These are phyloP conservation scores for Phlyctochytrium arcticum DNA, from an alignment of 192 early-diverging fungal species.

Conservation along the genomic window DNA sequence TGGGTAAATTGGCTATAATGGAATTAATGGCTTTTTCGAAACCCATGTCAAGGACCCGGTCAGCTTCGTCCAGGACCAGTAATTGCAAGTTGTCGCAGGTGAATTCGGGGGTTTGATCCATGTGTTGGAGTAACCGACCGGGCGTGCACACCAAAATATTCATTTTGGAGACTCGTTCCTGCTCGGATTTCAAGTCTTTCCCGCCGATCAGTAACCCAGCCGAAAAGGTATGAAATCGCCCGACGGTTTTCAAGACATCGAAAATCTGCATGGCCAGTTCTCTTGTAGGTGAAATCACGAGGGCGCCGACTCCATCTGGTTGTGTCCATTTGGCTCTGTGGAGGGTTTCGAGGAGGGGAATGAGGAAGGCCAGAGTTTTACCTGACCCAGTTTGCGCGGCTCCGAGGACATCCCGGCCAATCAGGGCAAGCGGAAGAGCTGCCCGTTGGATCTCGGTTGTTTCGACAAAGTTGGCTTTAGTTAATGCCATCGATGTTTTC, in stretches of 20 bases:
- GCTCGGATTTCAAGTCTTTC: constrained; percentile 75
- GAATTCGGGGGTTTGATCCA: constrained; percentile 90
- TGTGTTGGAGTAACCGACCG: constrained; percentile 89
- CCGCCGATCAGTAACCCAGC: constrained; percentile 90
- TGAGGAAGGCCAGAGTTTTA: constrained; percentile 89
- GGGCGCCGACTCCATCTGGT: constrained; percentile 54
- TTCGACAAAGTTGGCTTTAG: constrained; percentile 78
- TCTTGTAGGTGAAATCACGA: constrained; percentile 77
- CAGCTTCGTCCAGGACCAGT: constrained; percentile 95
- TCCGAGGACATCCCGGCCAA: constrained; percentile 83
- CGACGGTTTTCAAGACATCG: constrained; percentile 59
- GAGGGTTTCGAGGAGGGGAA: constrained; percentile 88
- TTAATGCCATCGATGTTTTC: constrained; percentile 61
- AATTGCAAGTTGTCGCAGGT: constrained; percentile 75
- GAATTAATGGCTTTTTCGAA: constrained; percentile 88
- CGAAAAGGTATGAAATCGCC: constrained; percentile 70
- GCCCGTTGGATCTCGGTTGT: constrained; percentile 88
- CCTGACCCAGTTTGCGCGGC: constrained; percentile 93
- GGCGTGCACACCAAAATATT: constrained; percentile 96
- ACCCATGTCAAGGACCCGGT: constrained; percentile 92
- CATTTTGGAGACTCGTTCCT: constrained; percentile 46
- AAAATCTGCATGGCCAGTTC: constrained; percentile 94
- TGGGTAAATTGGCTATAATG: constrained; percentile 84
- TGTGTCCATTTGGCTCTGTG: constrained; percentile 79
- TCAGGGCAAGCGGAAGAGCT: constrained; percentile 70